phyloP scores from a whole-genome alignment of 2,329 filamentous ascomycete genomes.

The Gaeumannomyces sp. region DNA sequence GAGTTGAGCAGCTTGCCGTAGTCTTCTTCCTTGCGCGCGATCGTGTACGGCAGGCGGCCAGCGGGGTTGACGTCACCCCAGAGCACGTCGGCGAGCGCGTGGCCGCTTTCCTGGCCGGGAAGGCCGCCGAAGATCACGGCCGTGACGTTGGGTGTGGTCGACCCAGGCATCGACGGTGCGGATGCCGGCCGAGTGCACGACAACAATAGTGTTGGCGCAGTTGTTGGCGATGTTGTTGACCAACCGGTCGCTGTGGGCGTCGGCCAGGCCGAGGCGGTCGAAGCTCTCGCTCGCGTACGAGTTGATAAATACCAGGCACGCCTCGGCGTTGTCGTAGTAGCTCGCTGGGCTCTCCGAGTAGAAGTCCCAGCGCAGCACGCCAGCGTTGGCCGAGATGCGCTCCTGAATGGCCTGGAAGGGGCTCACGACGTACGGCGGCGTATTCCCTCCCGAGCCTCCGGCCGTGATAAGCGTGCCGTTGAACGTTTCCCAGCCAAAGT shows the following conservation, averaged over 20 bases:
- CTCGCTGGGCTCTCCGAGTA: constrained; percentile 32
- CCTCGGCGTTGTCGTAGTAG: constrained; percentile 44
- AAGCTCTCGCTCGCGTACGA: constrained; percentile 73
- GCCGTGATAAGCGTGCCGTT: constrained; percentile 47
- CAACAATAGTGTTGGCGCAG: constrained; percentile 51
- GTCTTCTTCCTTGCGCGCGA: constrained; percentile 41
- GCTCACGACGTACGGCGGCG: constrained; percentile 38
- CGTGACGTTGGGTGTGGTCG: constrained; percentile 51
- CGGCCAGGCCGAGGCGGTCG: constrained; percentile 58
- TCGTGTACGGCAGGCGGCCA: constrained; percentile 53
- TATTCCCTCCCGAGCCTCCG: constrained; percentile 44
- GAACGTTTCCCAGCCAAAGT: constrained; percentile 45
- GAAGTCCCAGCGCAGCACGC: constrained; percentile 53
- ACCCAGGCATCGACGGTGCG: constrained; percentile 55
- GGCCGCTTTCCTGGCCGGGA: constrained; percentile 56
- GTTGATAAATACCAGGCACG: constrained; percentile 62
- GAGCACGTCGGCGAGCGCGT: constrained; percentile 52
- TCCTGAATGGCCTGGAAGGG: constrained; percentile 53
- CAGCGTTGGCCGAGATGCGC: constrained; percentile 45
- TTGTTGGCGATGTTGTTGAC: constrained; percentile 49
- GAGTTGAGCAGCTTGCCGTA: constrained; percentile 38
- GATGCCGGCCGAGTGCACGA: constrained; percentile 59
- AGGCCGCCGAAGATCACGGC: constrained; percentile 55
- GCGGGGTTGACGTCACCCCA: constrained; percentile 54
- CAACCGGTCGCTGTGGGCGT: constrained; percentile 59